Percentiles rank a stretch among this genome's conserved stretches.
Conservation (phyloP, 1,284 basidiomycete species). For the Fomitopsis pinicola region DNA sequence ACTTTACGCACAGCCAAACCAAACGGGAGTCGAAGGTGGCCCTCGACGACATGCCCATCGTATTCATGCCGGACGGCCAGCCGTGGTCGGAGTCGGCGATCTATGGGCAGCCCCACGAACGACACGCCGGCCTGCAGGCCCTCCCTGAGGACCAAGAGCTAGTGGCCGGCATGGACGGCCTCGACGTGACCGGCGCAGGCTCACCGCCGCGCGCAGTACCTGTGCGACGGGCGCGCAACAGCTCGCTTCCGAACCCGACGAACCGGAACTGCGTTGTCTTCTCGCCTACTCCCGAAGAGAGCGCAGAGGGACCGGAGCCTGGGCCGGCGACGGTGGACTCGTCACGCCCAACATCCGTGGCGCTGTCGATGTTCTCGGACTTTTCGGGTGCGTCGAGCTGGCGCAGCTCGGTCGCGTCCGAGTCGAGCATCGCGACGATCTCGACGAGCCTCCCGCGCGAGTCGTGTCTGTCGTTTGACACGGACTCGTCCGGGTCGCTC, state of each 20-base stretch:
- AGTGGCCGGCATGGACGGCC: slow-evolving; percentile 7
- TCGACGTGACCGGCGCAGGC: slow-evolving; percentile 8
- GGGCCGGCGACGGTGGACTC: slow-evolving; percentile 11
- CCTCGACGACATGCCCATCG: slow-evolving; percentile 15
- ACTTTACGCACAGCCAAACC: neutral
- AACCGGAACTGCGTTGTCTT: slow-evolving; percentile 23
- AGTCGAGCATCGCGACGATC: slow-evolving; percentile 16
- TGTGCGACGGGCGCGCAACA: slow-evolving; percentile 16
- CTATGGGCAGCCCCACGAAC: slow-evolving; percentile 14
- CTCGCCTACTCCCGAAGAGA: slow-evolving; percentile 3
- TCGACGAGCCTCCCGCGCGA: slow-evolving; percentile 13
- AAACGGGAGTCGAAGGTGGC: neutral
- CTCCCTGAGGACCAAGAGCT: slow-evolving; percentile 49
- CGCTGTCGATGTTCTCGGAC: slow-evolving; percentile 20
- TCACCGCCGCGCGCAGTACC: slow-evolving; percentile 12
- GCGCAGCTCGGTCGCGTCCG: slow-evolving; percentile 21
- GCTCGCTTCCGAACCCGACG: slow-evolving; percentile 16
- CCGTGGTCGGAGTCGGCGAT: slow-evolving; percentile 11
- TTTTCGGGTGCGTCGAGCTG: slow-evolving; percentile 20
- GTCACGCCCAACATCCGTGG: slow-evolving; percentile 16
- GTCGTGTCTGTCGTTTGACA: slow-evolving; percentile 14
- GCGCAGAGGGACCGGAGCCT: neutral
- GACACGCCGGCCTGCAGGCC: slow-evolving; percentile 32
- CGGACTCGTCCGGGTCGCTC: slow-evolving; percentile 6
- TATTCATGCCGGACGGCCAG: slow-evolving; percentile 9